Base-by-base conservation (phyloP, 2,329 filamentous ascomycete species). In the Nigrospora oryzae region DNA sequence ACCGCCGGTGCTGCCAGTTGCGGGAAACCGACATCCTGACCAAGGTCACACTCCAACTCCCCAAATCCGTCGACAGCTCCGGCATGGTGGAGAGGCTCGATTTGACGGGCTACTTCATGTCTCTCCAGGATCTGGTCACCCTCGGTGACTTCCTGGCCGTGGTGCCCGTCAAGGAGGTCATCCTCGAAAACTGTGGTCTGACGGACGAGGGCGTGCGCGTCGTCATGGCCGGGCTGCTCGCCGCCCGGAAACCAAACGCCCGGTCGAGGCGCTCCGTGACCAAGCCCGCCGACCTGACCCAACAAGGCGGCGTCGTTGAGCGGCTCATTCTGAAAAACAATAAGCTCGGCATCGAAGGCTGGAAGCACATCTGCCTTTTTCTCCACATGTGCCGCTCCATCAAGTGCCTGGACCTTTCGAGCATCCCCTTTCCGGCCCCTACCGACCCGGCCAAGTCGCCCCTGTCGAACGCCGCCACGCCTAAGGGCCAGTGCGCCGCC, bases 121-220 rank as follows among this genome's bases (percentile, higher is more conserved):
- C 91, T 47, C 66, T 94, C 38, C 77, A 84, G 3, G 93, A 98
- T 60, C 74, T 95, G 23, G 66, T 90, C 42, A 96, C 93, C 0
- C 73, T 98, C 2, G 88, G 90, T 41, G 93, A 98, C 61, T 98
- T 91, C 72, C 73, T 98, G 36, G 91, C 93, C 5, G 82, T 98
- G 7, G 91, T 97, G 0, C 91, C 93, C 0, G 83, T 97, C 3
- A 84, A 86, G 53, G 89, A 94, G 56, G 67, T 98, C 0, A 73
- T 94, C 7, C 67, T 97, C 44, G 90, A 96, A 56, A 88, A 94
- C 59, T 91, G 89, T 48, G 86, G 89, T 6, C 67, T 98, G 34
- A 87, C 78, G 1, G 90, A 97, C 56, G 89, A 95, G 61, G 89
- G 89, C 4, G 71, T 96, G 7, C 79, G 93, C 15, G 84, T 95